Conservation (phyloP, 176 grass and related monocot genomes). For the Leersia perrieri region DNA sequence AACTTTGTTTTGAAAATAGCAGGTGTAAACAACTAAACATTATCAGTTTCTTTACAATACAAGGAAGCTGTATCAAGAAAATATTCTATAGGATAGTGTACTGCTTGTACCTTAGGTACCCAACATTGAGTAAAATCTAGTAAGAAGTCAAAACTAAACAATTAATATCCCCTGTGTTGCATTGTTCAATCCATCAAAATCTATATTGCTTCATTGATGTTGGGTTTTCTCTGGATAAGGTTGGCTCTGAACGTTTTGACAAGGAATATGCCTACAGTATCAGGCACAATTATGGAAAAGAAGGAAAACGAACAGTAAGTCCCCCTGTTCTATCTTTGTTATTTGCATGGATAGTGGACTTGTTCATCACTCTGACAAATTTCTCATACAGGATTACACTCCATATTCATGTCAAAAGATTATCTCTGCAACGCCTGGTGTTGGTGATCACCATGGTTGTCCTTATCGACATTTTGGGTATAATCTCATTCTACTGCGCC, state of each 20-base stretch:
- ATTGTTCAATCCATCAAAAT: neutral
- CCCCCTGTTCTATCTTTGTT: neutral
- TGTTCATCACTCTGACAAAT: slow-evolving; percentile 31
- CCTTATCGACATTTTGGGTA: slow-evolving; percentile 98
- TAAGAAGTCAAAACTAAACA: neutral
- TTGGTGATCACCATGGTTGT: slow-evolving; percentile 95
- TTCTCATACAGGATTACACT: slow-evolving; percentile 83
- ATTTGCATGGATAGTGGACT: neutral
- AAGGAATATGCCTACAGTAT: slow-evolving; percentile 94
- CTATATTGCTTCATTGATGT: slow-evolving; percentile 26
- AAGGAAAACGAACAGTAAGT: slow-evolving; percentile 90
- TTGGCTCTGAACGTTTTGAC: slow-evolving; percentile 87
- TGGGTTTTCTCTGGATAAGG: slow-evolving; percentile 44
- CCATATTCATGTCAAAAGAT: slow-evolving; percentile 98
- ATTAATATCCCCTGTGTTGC: slow-evolving; percentile 18
- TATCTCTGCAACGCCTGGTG: slow-evolving; percentile 83
- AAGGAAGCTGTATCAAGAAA: neutral
- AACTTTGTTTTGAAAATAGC: neutral
- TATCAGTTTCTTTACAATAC: slow-evolving; percentile 1
- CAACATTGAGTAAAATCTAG: neutral
- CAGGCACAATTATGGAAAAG: slow-evolving; percentile 95
- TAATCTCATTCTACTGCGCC: slow-evolving; percentile 3
- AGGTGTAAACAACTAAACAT: neutral
- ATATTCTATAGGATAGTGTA: neutral
- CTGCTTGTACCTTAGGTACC: neutral